phyloP scores from a whole-genome alignment of 1,284 basidiomycete species.

The Retiboletus flavoniger region DNA sequence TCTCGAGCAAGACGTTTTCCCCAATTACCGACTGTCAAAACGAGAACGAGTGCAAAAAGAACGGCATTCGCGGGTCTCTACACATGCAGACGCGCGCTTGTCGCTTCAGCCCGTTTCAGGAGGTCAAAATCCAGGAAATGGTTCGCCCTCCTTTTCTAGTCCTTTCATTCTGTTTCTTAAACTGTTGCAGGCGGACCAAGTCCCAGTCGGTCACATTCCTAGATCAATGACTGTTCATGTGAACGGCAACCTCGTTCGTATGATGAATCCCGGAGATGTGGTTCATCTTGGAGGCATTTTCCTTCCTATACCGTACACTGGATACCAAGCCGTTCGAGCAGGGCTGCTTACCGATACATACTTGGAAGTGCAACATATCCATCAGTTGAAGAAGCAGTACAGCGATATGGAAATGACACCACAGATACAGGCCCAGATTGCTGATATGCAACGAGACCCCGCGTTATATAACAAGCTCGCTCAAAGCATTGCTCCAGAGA shows the following conservation, averaged over 20 bases:
- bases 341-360: conserved; percentile 98
- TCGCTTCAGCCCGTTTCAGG: conserved; percentile 98
- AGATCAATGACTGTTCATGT: conserved; percentile 97
- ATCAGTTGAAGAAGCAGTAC: conserved; percentile 98
- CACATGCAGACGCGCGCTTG: conserved; percentile 98
- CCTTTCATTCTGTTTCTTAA: conserved; percentile 11
- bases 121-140: conserved; percentile 99
- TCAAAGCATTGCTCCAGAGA: conserved; percentile 94
- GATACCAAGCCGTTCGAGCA: conserved; percentile 87
- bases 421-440: conserved; percentile 74
- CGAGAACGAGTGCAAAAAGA: conserved; percentile 78
- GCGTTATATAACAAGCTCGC: conserved; percentile 83
- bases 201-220: conserved; percentile 98
- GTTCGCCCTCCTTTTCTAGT: conserved; percentile 40
- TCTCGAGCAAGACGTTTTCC: conserved; percentile 89
- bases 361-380: conserved; percentile 87
- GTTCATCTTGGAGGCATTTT: conserved; percentile 90
- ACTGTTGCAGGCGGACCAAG: conserved; percentile 84
- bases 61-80: conserved; percentile 86
- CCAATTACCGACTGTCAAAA: conserved; percentile 89
- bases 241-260: conserved; percentile 85
- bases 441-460: conserved; percentile 72
- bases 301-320: conserved; percentile 87
- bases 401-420: conserved; percentile 91
- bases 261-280: conserved; percentile 95